phyloP scores from a whole-genome alignment of 1,284 basidiomycete species.

The Papiliotrema nemorosa region DNA sequence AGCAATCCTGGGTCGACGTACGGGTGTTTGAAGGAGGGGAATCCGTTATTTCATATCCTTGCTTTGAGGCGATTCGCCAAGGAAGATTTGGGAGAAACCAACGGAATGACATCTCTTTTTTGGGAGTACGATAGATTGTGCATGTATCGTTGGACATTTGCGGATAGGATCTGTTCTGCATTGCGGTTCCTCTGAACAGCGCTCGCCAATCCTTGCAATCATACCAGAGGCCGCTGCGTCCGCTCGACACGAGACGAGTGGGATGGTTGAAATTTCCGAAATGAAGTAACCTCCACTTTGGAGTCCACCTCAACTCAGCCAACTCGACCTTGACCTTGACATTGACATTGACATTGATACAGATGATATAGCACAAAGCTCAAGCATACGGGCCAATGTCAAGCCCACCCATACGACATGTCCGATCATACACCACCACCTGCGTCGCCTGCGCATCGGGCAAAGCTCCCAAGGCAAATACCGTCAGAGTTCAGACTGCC shows the following conservation, averaged over 20 bases:
- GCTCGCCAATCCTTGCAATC: too few species aligned
- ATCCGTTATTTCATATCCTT: slow-evolving; percentile 48
- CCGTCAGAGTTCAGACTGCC: background rate
- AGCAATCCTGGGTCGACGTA: slow-evolving; percentile 14
- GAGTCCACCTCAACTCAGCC: background rate
- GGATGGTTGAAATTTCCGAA: background rate
- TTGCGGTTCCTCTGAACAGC: too few species aligned
- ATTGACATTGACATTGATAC: background rate
- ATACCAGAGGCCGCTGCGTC: background rate
- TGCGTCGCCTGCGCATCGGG: background rate
- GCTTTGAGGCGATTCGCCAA: slow-evolving; percentile 36
- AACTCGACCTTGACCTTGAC: background rate
- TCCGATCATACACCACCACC: background rate
- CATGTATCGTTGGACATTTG: slow-evolving; percentile 2
- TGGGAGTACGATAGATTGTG: slow-evolving; percentile 7
- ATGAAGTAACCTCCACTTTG: background rate
- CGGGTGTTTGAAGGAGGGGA: slow-evolving; percentile 6
- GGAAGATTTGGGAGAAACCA: slow-evolving; percentile 46
- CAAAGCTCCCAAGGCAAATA: background rate
- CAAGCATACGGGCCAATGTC: background rate
- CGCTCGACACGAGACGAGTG: background rate
- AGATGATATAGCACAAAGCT: too few species aligned
- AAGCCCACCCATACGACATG: background rate
- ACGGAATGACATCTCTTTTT: slow-evolving; percentile 39
- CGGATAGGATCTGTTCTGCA: too few species aligned